Conservation (phyloP, 1,284 basidiomycete species). For the Sphagnurus paluster region DNA sequence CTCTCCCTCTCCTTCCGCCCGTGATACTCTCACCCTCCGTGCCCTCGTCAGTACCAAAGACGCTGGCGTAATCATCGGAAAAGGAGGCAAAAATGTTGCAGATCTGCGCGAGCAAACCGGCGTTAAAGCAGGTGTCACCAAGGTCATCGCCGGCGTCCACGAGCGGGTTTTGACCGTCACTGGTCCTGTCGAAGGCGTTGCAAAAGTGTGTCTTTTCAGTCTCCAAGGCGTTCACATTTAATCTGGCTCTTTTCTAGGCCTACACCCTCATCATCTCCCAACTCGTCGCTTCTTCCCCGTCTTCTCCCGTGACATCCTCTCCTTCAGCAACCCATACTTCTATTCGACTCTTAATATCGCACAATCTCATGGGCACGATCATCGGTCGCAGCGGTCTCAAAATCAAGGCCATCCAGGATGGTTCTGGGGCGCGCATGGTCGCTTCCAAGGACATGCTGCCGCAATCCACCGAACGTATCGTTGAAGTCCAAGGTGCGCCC, state of each 20-base stretch:
- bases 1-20: conserved; percentile 59
- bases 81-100: conserved; percentile 95
- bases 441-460: conserved; percentile 99
- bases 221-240: conserved; percentile 2
- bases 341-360: conserved; percentile 94
- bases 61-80: conserved; percentile 96
- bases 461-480: conserved; percentile 96
- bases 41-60: conserved; percentile 96
- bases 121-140: conserved; percentile 98
- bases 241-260: conserved; percentile 53
- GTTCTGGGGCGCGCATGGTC: conserved; percentile 95
- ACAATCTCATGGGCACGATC: conserved; percentile 99
- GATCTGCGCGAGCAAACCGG: conserved; percentile 93
- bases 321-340: conserved; percentile 80
- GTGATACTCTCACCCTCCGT: conserved; percentile 82
- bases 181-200: conserved; percentile 88
- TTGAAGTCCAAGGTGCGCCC: conserved; percentile 92
- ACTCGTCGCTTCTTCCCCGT: conserved; percentile 77
- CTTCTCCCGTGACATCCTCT: conserved; percentile 61
- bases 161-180: conserved; percentile 95
- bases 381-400: conserved; percentile 97
- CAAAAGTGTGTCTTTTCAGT: conserved; percentile 62
- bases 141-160: conserved; percentile 96
- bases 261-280: conserved; percentile 95
- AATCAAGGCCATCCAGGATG: conserved; percentile 99